Conservation (phyloP, 2,329 filamentous ascomycete species). For the Botrytis sinoallii region DNA sequence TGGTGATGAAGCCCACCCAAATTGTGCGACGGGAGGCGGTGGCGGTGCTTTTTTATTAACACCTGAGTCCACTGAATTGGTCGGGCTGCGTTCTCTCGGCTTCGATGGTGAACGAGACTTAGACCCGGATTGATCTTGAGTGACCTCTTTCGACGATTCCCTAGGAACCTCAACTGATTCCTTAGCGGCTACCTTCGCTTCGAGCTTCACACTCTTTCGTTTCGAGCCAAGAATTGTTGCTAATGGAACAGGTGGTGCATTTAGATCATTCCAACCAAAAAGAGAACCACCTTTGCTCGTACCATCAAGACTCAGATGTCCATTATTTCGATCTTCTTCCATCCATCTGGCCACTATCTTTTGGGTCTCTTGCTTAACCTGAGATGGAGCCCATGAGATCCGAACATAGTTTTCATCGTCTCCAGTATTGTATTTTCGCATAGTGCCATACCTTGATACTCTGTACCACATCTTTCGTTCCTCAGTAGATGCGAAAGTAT, state of each 20-base stretch:
- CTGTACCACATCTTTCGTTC: constrained; percentile 66
- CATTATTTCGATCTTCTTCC: constrained; percentile 59
- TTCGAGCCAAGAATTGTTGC: constrained; percentile 30
- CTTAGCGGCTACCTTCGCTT: constrained; percentile 14
- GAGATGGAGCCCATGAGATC: constrained; percentile 56
- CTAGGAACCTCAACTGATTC: constrained; percentile 27
- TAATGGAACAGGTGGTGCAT: constrained; percentile 50
- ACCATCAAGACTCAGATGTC: constrained; percentile 47
- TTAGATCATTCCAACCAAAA: constrained; percentile 59
- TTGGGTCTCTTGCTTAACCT: constrained; percentile 52
- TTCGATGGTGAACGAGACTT: constrained; percentile 27
- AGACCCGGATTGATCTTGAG: constrained; percentile 25
- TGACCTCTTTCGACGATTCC: constrained; percentile 32
- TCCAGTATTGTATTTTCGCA: constrained; percentile 53
- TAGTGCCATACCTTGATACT: constrained; percentile 57
- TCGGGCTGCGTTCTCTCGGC: constrained; percentile 28
- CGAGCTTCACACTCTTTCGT: constrained; percentile 24
- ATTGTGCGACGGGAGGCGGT: constrained; percentile 25
- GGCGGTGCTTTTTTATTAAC: constrained; percentile 16
- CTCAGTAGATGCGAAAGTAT: constrained; percentile 53
- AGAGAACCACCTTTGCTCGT: constrained; percentile 48
- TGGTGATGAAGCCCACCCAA: constrained; percentile 28
- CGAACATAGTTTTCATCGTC: constrained; percentile 59
- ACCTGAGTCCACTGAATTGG: constrained; percentile 20
- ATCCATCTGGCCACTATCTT: constrained; percentile 63